Conservation (phyloP, 768 basidiomycete species). For the Calocybe gangraenosa region DNA sequence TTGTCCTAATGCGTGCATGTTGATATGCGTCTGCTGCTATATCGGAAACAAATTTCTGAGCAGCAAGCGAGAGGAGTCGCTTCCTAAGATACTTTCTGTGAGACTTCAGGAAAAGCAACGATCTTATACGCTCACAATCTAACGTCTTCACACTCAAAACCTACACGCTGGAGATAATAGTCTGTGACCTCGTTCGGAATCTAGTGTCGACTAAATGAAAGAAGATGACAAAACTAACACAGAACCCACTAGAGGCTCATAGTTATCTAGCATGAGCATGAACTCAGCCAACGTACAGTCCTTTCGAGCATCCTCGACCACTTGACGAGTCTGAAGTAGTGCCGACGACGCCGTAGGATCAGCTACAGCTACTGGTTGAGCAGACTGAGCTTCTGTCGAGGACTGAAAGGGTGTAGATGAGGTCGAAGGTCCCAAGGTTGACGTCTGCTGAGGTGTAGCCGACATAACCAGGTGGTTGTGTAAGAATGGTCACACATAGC, state of each 20-base stretch:
- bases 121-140: slow-evolving; percentile 60
- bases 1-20: slow-evolving; percentile 93
- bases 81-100: slow-evolving; percentile 53
- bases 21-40: slow-evolving; percentile 97
- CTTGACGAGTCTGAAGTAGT: slow-evolving; percentile 55
- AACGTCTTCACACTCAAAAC: slow-evolving; percentile 93
- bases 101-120: neutral
- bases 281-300: slow-evolving; percentile 92
- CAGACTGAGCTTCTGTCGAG: slow-evolving; percentile 24
- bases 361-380: slow-evolving; percentile 17
- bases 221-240: neutral
- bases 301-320: slow-evolving; percentile 77
- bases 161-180: slow-evolving; percentile 93
- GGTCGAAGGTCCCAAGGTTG: slow-evolving; percentile 25
- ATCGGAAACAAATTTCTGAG: slow-evolving; percentile 97
- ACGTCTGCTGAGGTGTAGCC: slow-evolving; percentile 26
- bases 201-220: slow-evolving; percentile 34
- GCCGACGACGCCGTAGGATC: slow-evolving; percentile 27
- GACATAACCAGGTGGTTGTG: slow-evolving; percentile 21
- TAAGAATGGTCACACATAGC: slow-evolving; percentile 8
- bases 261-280: slow-evolving; percentile 93
- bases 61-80: slow-evolving; percentile 89
- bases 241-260: slow-evolving; percentile 80
- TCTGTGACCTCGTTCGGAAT: slow-evolving; percentile 98
- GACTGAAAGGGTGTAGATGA: slow-evolving; percentile 22